phyloP scores from a whole-genome alignment of 2,329 filamentous ascomycete genomes.

The Xylariales sp. region DNA sequence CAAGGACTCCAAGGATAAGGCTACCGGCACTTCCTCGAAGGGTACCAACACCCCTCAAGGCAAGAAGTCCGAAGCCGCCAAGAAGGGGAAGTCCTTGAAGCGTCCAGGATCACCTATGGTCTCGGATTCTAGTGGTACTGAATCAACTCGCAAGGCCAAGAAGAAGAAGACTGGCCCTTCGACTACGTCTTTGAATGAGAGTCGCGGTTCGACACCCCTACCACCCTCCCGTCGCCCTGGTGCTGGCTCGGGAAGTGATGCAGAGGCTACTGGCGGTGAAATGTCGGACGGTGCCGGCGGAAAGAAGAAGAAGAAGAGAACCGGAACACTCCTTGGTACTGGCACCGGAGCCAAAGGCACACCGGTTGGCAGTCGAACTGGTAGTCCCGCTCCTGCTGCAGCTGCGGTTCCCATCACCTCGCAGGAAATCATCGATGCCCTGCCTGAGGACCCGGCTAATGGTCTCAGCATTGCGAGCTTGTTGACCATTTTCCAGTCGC shows the following conservation, averaged over 20 bases:
- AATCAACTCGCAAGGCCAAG: constrained; percentile 77
- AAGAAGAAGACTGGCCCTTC: constrained; percentile 57
- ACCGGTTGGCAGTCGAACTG: constrained; percentile 55
- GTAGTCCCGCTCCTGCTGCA: constrained; percentile 50
- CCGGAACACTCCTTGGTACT: constrained; percentile 14
- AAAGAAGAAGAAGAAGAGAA: constrained; percentile 54
- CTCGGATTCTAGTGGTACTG: constrained; percentile 89
- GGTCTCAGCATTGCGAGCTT: constrained; percentile 53
- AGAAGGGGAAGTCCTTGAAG: constrained; percentile 66
- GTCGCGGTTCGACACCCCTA: constrained; percentile 52
- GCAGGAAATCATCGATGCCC: constrained; percentile 49
- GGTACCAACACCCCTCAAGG: constrained; percentile 56
- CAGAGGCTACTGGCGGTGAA: constrained; percentile 65
- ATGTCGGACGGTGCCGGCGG: constrained; percentile 54
- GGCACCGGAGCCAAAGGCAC: constrained; percentile 42
- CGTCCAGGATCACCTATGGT: constrained; percentile 80
- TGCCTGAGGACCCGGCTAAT: constrained; percentile 39
- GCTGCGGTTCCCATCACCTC: constrained; percentile 34
- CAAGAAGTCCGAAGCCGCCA: constrained; percentile 45
- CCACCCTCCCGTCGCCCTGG: constrained; percentile 39
- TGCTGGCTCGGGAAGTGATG: constrained; percentile 65
- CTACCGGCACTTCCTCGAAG: constrained; percentile 59
- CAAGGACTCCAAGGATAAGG: constrained; percentile 44
- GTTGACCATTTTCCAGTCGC: constrained; percentile 48
- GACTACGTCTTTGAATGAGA: constrained; percentile 40